phyloP scores from a whole-genome alignment of 2,329 filamentous ascomycete genomes.

The Penicillium sp. region DNA sequence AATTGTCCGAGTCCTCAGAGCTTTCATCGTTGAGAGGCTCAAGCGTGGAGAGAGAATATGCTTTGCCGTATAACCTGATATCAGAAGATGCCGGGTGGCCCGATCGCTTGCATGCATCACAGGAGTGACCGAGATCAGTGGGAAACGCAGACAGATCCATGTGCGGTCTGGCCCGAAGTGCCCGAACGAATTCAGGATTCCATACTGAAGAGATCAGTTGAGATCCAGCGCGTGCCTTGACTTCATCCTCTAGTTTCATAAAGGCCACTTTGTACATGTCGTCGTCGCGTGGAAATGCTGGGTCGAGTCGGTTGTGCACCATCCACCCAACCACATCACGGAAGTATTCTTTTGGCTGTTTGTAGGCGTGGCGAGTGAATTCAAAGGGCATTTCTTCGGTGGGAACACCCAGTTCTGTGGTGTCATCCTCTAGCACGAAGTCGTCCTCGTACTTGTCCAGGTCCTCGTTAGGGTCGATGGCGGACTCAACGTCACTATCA shows the following conservation, averaged over 20 bases:
- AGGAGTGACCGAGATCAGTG: conserved; percentile 49
- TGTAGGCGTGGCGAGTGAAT: conserved; percentile 65
- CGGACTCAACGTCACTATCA: conserved; percentile 33
- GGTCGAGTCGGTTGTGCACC: conserved; percentile 74
- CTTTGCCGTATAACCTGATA: conserved; percentile 61
- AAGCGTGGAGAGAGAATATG: conserved; percentile 65
- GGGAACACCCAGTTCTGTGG: conserved; percentile 58
- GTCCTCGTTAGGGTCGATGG: conserved; percentile 39
- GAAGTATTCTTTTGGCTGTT: conserved; percentile 70
- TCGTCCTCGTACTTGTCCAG: conserved; percentile 59
- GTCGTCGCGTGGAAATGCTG: conserved; percentile 62
- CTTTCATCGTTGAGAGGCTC: conserved; percentile 58
- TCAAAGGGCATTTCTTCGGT: conserved; percentile 62
- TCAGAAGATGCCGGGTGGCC: conserved; percentile 66
- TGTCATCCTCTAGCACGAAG: conserved; percentile 65
- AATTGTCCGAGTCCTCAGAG: conserved; percentile 35
- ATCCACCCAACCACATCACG: conserved; percentile 75
- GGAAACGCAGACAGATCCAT: conserved; percentile 53
- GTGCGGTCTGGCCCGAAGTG: conserved; percentile 64
- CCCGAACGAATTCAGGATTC: conserved; percentile 63
- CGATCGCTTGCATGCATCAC: conserved; percentile 69
- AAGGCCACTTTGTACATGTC: conserved; percentile 68
- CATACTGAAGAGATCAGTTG: conserved; percentile 72
- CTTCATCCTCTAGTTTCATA: conserved; percentile 68
- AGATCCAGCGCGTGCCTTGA: conserved; percentile 64